Conservation (phyloP, 352 stramenopile species). For the Globisporangium solare region DNA sequence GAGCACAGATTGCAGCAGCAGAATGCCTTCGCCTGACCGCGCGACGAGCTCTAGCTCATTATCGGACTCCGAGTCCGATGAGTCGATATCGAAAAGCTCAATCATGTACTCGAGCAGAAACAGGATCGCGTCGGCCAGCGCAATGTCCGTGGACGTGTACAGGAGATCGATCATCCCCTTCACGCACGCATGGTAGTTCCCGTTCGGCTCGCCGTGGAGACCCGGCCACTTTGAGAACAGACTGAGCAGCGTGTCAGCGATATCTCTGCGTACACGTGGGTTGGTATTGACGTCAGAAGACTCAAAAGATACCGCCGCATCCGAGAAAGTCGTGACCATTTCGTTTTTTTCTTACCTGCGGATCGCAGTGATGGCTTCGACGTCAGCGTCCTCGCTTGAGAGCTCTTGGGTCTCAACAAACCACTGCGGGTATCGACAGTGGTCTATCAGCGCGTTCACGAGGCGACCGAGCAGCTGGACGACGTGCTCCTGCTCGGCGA, state of each 20-base stretch:
- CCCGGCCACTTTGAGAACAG: slow-evolving; percentile 81
- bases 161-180: slow-evolving; percentile 55
- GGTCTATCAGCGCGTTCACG: slow-evolving; percentile 61
- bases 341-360: slow-evolving; percentile 51
- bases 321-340: neutral
- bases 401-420: slow-evolving; percentile 56
- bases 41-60: slow-evolving; percentile 24
- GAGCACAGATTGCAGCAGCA: slow-evolving; percentile 50
- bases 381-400: slow-evolving; percentile 46
- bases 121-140: slow-evolving; percentile 56
- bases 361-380: slow-evolving; percentile 44
- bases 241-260: slow-evolving; percentile 76
- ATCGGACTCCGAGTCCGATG: slow-evolving; percentile 61
- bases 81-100: slow-evolving; percentile 80
- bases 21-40: slow-evolving; percentile 31
- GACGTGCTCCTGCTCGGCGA: slow-evolving; percentile 27
- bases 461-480: slow-evolving; percentile 48
- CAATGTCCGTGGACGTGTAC: slow-evolving; percentile 41
- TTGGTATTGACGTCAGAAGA: no score
- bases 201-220: slow-evolving; percentile 20
- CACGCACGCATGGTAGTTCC: slow-evolving; percentile 51
- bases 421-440: slow-evolving; percentile 53
- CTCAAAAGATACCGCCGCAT: no score
- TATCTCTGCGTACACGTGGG: slow-evolving; percentile 36
- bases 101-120: slow-evolving; percentile 74